Evolutionary conservation across 1,284 basidiomycete genomes (phyloP), one percentile per base, ranked within the genome.

Genomic region (Macrocybe sp.): DNA sequence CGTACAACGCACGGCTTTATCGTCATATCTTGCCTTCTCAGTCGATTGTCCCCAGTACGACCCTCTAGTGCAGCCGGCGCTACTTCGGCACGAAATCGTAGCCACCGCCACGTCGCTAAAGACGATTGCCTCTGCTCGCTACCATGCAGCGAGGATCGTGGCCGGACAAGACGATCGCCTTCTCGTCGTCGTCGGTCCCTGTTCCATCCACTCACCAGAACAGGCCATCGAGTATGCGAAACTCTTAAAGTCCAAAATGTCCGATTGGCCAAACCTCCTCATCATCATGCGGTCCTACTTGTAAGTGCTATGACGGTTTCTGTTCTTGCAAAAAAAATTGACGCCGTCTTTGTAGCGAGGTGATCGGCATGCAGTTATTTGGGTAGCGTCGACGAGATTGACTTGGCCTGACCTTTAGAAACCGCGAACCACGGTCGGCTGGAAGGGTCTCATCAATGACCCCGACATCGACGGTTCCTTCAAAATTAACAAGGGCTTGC

Each of bases 271-370:
- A 51, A 90, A 96, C 59, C 76, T 98, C 41, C 78, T 92, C 62
- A 87, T 99, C 63, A 71, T 98, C 65, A 98, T 98, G 96, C 81
- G 96, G 37, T 86, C 92, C 53, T 98, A 98, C 81, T 97, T 98
- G 86, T 88, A 55, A 61, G 83, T 53, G 32, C 11, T 30, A 11
- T 22, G 2, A 37, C 39, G 50, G 9, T 41, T 51, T 39, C 45
- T 2, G 41, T 22, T 36, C 32, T 50, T 45, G n/a, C n/a, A n/a
- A n/a, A n/a, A 39, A 52, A 39, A 51, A 33, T 44, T 22, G 22
- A 22, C 22, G 22, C 22, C 22, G 4, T 22, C 22, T 22, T 22
- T 22, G 22, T 4, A 22, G 22, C 22, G 22, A 22, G 22, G 22
- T 22, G 22, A 22, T 22, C 22, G 22, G 22, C 22, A 22, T 22